Conservation (phyloP, 306 rosid genomes). For the Adenanthera pavonina region DNA sequence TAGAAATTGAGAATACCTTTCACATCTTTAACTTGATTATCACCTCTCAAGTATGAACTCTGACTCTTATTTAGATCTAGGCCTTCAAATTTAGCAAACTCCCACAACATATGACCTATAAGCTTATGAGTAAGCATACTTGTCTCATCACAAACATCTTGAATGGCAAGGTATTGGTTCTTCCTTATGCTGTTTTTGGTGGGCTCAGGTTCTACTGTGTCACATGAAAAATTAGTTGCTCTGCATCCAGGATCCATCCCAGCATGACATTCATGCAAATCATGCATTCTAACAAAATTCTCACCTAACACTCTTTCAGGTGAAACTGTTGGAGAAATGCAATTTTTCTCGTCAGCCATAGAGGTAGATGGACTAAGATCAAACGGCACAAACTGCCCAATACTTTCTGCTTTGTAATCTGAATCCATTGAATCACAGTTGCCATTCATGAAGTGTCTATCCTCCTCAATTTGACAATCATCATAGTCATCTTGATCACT, state of each 20-base stretch:
- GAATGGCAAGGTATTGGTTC: slow-evolving; percentile 70
- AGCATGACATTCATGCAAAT: slow-evolving; percentile 20
- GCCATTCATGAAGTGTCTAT: slow-evolving; percentile 33
- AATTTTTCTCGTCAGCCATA: slow-evolving; percentile 29
- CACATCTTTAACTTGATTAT: slow-evolving; percentile 46
- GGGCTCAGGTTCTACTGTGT: slow-evolving; percentile 27
- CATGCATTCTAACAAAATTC: slow-evolving; percentile 32
- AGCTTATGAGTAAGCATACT: slow-evolving; percentile 72
- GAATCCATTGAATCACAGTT: slow-evolving; percentile 35
- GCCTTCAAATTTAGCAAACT: slow-evolving; percentile 57
- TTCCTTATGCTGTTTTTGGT: slow-evolving; percentile 33
- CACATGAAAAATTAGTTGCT: slow-evolving; percentile 32
- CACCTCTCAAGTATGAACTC: slow-evolving; percentile 49
- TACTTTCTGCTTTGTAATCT: slow-evolving; percentile 55
- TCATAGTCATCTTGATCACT: slow-evolving; percentile 53
- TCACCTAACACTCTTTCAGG: slow-evolving; percentile 31
- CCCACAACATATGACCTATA: slow-evolving; percentile 63
- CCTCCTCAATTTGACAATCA: slow-evolving; percentile 35
- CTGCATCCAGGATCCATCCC: slow-evolving; percentile 24
- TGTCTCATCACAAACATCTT: slow-evolving; percentile 79
- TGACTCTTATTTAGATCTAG: slow-evolving; percentile 46
- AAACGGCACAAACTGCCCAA: slow-evolving; percentile 60
- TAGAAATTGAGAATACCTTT: slow-evolving; percentile 53
- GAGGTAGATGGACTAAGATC: slow-evolving; percentile 32
- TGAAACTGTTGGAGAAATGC: slow-evolving; percentile 24